A percentile compares a stretch with the other conserved stretches of the same genome.
Conservation (phyloP, 805 yeast genomes). For the Cyberlindnera xishuangbannaensis region DNA sequence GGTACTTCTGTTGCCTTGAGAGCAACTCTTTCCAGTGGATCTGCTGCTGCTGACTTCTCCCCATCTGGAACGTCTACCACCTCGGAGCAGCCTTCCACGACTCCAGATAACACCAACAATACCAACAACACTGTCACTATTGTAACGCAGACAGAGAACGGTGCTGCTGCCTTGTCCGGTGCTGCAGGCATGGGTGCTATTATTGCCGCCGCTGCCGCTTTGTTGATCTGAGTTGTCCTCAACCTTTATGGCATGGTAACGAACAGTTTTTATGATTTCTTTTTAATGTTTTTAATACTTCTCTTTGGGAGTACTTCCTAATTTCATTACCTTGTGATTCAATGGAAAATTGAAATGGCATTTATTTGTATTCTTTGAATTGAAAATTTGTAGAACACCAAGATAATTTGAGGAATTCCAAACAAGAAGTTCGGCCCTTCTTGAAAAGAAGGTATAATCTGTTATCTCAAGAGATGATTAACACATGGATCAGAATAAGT, state of each 20-base stretch:
- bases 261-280: background rate
- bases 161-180: slow-evolving; percentile 19
- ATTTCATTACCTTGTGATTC: no score
- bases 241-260: no score
- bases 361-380: no score
- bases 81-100: slow-evolving; percentile 10
- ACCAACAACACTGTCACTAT: slow-evolving; percentile 8
- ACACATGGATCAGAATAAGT: no score
- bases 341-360: no score
- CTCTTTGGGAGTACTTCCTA: background rate
- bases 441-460: no score
- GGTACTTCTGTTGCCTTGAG: slow-evolving; percentile 17
- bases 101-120: background rate
- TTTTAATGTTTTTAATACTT: background rate
- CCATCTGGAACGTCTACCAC: no score
- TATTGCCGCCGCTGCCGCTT: slow-evolving; percentile 29
- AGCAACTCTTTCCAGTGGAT: slow-evolving; percentile 19
- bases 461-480: no score
- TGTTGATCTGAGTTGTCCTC: slow-evolving; percentile 22
- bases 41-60: slow-evolving; percentile 21
- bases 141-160: slow-evolving; percentile 20
- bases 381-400: no score
- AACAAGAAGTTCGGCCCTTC: no score
- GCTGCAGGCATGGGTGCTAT: slow-evolving; percentile 23
- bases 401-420: no score